Base-by-base conservation (phyloP, 1,284 basidiomycete species). In the Xerocomus nothofagi region DNA sequence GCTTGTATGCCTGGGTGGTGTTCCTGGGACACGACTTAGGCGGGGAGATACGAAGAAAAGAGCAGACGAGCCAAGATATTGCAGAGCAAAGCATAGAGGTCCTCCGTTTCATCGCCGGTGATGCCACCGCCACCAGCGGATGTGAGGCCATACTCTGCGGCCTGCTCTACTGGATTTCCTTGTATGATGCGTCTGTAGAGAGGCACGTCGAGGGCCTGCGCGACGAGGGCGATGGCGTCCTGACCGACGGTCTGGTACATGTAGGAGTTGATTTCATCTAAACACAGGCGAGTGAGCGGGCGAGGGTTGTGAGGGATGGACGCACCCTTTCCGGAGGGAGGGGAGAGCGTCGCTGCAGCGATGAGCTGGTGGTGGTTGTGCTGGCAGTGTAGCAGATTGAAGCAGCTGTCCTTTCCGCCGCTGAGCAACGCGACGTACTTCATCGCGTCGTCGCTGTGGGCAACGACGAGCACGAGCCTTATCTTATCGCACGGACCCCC, bases 241-340 rank as follows among this genome's bases (percentile, higher is more conserved):
- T 98, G 96, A 0, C 95, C 97, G 31, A 99, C 95, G 7, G 96
- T 98, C 69, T 99, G 97, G 69, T 98, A 99, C 71, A 99, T 81
- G 74, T 96, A 99, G 38, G 96, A 98, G 71, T 99, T 96, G 61
- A 98, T 83, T 75, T 99, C 97, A 76, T 98, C 97, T 97, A 69
- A 56, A 58, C 10, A 10, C 38, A n/a, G 43, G 27, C 50, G 54
- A 58, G 58, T 60, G 50, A 55, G 40, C 26, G 4, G 54, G 24
- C 40, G 49, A 40, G 47, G 45, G 42, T 48, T 24, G 39, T 29
- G 59, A 56, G 18, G 36, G 52, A 30, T 23, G 39, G 33, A 48
- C 54, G 58, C 61, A 94, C 94, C 93, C 81, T 90, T 90, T 59
- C 92, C 94, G 39, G 77, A 71, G 50, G 79, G 82, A 14, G 96